These are phyloP conservation scores for Apiospora sp. DNA, from an alignment of 2,329 filamentous ascomycete genomes.

Conservation along the genomic window DNA sequence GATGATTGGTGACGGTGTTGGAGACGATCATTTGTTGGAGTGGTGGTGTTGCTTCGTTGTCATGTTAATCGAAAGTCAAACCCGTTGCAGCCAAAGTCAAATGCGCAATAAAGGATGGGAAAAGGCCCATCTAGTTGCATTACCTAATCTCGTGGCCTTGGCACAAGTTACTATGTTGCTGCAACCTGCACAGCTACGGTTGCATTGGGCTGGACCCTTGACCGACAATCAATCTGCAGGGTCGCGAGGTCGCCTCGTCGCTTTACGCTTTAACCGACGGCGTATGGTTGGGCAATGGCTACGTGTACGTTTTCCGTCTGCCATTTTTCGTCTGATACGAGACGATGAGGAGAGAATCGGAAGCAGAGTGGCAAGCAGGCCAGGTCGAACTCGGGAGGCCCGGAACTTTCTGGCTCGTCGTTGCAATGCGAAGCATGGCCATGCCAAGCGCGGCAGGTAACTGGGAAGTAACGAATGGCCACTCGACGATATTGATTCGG, in stretches of 20 bases:
- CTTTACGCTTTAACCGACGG: constrained; percentile 6
- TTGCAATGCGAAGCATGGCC: no score
- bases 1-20: background rate
- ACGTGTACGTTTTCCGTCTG: background rate
- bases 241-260: background rate
- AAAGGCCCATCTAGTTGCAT: background rate
- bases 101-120: background rate
- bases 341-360: background rate
- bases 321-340: background rate
- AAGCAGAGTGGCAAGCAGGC: background rate
- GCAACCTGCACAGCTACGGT: constrained; percentile 1
- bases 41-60: background rate
- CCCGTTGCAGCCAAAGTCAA: background rate
- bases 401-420: background rate
- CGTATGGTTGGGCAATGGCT: background rate
- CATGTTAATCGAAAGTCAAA: background rate
- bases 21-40: background rate
- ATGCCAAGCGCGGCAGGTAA: background rate
- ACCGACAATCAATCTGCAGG: constrained; percentile 17
- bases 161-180: background rate
- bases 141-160: background rate
- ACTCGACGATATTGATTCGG: no score
- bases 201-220: constrained; percentile 9
- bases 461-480: background rate
- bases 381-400: background rate